A percentile compares a stretch with the other conserved stretches of the same genome.
These are phyloP conservation scores for Trypethelium eluteriae DNA, from an alignment of 495 filamentous ascomycete genomes.

Conservation along the genomic window DNA sequence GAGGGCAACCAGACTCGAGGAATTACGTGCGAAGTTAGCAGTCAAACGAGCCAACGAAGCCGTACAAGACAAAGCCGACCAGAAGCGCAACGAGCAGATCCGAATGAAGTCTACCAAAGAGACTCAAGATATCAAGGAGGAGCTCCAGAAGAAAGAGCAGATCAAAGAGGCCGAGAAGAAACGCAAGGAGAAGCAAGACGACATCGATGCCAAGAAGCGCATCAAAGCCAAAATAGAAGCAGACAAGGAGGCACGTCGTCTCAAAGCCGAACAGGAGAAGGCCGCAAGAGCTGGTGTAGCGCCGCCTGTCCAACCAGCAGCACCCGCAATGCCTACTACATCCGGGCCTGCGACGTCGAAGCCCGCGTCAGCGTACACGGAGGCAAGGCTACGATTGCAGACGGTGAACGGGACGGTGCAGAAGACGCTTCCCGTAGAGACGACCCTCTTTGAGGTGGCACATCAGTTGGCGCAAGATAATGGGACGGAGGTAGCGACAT, in stretches of 20 bases:
- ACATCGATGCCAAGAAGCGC: conserved; percentile 76
- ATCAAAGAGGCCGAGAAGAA: conserved; percentile 82
- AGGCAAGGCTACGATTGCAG: conserved; percentile 76
- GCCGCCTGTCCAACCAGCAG: conserved; percentile 42
- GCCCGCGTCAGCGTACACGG: conserved; percentile 58
- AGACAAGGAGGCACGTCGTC: conserved; percentile 75
- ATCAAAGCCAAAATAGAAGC: conserved; percentile 89
- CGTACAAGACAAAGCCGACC: conserved; percentile 69
- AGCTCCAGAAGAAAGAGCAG: conserved; percentile 76
- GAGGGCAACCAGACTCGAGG: conserved; percentile 68
- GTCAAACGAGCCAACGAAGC: conserved; percentile 65
- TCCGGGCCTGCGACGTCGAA: conserved; percentile 45
- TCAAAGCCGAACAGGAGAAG: conserved; percentile 75
- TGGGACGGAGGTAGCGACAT: conserved; percentile 58
- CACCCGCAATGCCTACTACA: conserved; percentile 21
- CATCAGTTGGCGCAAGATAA: conserved; percentile 59
- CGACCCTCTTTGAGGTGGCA: conserved; percentile 90
- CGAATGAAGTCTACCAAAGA: conserved; percentile 51
- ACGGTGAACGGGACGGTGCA: conserved; percentile 62
- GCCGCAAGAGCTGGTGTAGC: conserved; percentile 67
- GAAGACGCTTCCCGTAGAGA: conserved; percentile 76
- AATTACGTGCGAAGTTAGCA: conserved; percentile 62
- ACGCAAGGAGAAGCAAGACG: conserved; percentile 75
- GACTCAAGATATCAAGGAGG: conserved; percentile 39
- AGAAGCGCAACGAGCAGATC: conserved; percentile 91